Base-by-base conservation (phyloP, 495 filamentous ascomycete species). In the Aspergillus leporis region DNA sequence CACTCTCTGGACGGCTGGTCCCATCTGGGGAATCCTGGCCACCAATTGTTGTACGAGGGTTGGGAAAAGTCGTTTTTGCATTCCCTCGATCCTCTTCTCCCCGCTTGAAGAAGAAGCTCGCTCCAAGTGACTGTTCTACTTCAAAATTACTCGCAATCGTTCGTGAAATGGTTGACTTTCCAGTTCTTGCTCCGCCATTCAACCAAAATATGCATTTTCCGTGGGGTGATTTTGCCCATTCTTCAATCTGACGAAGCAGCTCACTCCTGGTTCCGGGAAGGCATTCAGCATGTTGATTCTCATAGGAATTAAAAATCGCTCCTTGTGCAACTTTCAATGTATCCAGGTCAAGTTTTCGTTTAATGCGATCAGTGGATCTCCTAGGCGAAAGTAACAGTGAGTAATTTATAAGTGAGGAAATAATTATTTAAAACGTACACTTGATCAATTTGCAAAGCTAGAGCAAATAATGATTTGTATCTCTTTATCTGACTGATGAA, bases 81-180 rank as follows among this genome's bases (percentile, higher is more conserved):
- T 61, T 70, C 14, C 69, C 70, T 50, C 68, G 68, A 48, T 81
- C 76, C 3, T 69, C 66, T 7, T 75, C 70, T 21, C 76, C 73
- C 55, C 70, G 72, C 36, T 76, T 78, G 64, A 83, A 84, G 67
- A 84, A 80, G 64, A 81, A 81, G 62, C 70, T 79, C 0, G 60
- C 71, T 16, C 62, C 67, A 14, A 72, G 66, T 2, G 51, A 30
- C 7, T 51, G 34, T 14, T 60, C 34, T 4, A 51, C n/a, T 4
- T 58, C 49, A 13, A 65, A 56, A 8, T n/a, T 14, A 14, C n/a
- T 14, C 1, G 67, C 69, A 12, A 72, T 21, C 18, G 71, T 67
- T 5, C 67, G 63, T 16, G 69, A 50, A 50, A 74, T 67, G 13
- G 70, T 72, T n/a, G 71, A 77, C 53, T 77, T 75, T 28, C 74